phyloP scores from a whole-genome alignment of 768 basidiomycete genomes.

The Calocybe cyanea region DNA sequence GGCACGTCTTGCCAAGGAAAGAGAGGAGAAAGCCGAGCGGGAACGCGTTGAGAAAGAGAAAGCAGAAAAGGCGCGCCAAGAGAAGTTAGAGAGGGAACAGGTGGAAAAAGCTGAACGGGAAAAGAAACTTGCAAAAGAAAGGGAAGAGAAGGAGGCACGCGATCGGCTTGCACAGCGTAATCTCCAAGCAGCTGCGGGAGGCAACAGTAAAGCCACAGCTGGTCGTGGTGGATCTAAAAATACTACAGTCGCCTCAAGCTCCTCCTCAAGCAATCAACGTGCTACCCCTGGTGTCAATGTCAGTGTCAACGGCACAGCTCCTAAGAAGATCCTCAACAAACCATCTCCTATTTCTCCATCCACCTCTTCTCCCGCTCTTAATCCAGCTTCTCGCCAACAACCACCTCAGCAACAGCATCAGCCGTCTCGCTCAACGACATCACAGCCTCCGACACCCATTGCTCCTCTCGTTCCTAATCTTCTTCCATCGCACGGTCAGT shows the following conservation, averaged over 20 bases:
- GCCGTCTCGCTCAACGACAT: slow-evolving; percentile 30
- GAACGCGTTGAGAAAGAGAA: slow-evolving; percentile 41
- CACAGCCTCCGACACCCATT: slow-evolving; percentile 48
- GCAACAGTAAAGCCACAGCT: slow-evolving; percentile 34
- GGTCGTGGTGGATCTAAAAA: slow-evolving; percentile 44
- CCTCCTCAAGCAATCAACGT: slow-evolving; percentile 25
- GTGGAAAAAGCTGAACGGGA: slow-evolving; percentile 36
- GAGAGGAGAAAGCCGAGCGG: slow-evolving; percentile 50
- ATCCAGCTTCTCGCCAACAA: slow-evolving; percentile 30
- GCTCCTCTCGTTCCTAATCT: slow-evolving; percentile 43
- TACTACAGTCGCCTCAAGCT: slow-evolving; percentile 40
- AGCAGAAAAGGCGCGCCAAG: slow-evolving; percentile 27
- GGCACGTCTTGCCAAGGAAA: slow-evolving; percentile 61
- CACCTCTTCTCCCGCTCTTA: slow-evolving; percentile 22
- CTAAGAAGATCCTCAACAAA: slow-evolving; percentile 66
- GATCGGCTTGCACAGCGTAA: slow-evolving; percentile 38
- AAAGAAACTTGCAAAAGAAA: slow-evolving; percentile 28
- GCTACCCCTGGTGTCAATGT: slow-evolving; percentile 30
- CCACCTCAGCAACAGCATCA: slow-evolving; percentile 28
- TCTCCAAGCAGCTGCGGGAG: slow-evolving; percentile 19
- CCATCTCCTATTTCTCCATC: slow-evolving; percentile 25
- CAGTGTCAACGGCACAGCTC: slow-evolving; percentile 39
- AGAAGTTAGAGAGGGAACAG: slow-evolving; percentile 33
- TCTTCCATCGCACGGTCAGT: slow-evolving; percentile 36
- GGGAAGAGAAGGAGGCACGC: slow-evolving; percentile 26